A percentile compares a stretch with the other conserved stretches of the same genome.
Conservation (phyloP, 768 basidiomycete genomes). For the Mycena crocata region DNA sequence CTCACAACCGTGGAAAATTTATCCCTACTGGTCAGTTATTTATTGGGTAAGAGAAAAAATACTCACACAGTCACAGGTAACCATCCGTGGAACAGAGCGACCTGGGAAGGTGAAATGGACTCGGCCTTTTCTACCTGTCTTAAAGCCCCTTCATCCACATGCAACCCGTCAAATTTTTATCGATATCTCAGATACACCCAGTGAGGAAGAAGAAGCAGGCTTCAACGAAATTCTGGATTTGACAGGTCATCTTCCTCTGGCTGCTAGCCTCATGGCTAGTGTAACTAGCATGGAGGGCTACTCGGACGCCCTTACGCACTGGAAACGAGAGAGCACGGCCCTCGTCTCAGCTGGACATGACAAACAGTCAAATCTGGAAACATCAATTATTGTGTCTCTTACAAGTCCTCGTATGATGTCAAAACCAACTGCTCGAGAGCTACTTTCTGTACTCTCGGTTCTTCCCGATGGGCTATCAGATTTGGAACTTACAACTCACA, state of each 20-base stretch:
- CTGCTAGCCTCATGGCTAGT: not conserved
- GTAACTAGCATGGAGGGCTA: not conserved
- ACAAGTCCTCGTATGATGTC: not conserved
- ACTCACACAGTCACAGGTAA: not conserved
- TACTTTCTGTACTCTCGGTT: not conserved
- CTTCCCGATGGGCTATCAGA: not conserved
- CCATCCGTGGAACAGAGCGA: not conserved
- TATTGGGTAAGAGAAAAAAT: not conserved
- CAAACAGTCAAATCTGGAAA: not conserved
- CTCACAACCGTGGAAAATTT: not conserved
- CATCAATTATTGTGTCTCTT: not conserved
- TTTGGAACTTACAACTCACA: not conserved
- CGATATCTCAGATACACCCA: not conserved
- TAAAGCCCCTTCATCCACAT: not conserved
- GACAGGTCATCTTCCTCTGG: not conserved
- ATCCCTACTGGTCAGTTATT: not conserved
- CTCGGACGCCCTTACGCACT: not conserved
- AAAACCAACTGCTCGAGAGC: not conserved
- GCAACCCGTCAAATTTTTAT: not conserved
- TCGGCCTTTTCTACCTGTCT: not conserved
- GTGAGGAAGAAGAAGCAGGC: not conserved
- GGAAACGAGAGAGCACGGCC: not conserved
- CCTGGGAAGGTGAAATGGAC: not conserved
- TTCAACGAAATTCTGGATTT: not conserved
- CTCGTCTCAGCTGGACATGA: not conserved